Base-by-base conservation (phyloP, 1,139 yeast genomes). In the Hyphopichia wangnamkhiaoensis region DNA sequence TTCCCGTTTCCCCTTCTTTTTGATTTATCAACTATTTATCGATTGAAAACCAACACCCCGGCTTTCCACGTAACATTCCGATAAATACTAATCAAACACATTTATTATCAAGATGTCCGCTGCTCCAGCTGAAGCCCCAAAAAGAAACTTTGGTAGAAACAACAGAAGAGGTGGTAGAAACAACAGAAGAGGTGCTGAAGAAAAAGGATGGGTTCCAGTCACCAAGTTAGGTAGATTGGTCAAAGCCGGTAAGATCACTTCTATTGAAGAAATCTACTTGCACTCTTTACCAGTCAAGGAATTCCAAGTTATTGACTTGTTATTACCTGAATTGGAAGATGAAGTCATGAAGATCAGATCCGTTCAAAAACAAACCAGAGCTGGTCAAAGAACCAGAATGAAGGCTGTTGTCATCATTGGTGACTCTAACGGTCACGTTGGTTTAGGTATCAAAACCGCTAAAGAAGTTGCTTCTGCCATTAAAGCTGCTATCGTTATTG, bases 361-460 rank as follows among this genome's bases (percentile, higher is more conserved):
- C 59, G 98, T 93, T 62, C 99, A 93, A 81, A 93, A 93, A 85
- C 99, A 93, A 81, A 93, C 99, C 83, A 85, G 96, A 80, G 99
- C 99, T 66, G 99, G 99, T 90, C 99, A 93, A 84, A 93, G 99
- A 84, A 93, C 98, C 79, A 90, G 99, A 84, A 91, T 93, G 87
- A 94, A 94, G 94, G 98, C 98, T 74, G 96, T 93, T 70, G 98
- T 94, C 71, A 91, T 93, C 70, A 90, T 93, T 73, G 99, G 99
- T 83, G 98, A 94, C 82, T 79, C 91, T 66, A 89, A 90, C 89
- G 99, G 98, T 76, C 98, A 94, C 84, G 96, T 93, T 79, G 99
- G 99, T 87, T 87, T 93, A 72, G 99, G 99, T 82, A 91, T 94
- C 80, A 94, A 94, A 90, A 91, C 98, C 75, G 96, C 98, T 66